Evolutionary conservation across 208 protist genomes (phyloP), one percentile per base, ranked within the genome.

Genomic region (Acanthamoeba sp.): DNA sequence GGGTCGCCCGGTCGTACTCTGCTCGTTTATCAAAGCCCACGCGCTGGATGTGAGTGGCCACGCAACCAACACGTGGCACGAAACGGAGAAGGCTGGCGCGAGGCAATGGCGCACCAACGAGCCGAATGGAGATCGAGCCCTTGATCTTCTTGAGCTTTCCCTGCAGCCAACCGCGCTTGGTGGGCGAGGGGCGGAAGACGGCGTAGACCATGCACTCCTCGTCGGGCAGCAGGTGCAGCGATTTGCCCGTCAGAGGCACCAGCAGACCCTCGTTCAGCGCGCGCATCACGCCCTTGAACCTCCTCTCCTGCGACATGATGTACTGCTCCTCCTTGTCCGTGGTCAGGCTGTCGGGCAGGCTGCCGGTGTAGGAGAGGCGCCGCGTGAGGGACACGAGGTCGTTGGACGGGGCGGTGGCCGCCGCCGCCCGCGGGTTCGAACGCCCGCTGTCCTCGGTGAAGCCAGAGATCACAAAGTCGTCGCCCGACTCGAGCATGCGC

Each of bases 81-180:
- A 94, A 95, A 64, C 20, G 38, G 27, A 2, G 3, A 50, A 32
- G 42, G 73, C 0, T 0, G 1, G 36, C 4, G 2, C 12, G 69
- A 82, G 2, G 1, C 34, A 66, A n/a, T n/a, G n/a, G n/a, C 57
- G 38, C 78, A 93, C 88, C 59, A 27, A 93, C 48, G 32, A 93
- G 88, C 7, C 48, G 32, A 2, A 96, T 94, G 42, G 95, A 95
- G 76, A 96, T 87, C 24, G 95, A 94, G 2, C 76, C 76, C 32
- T 96, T 95, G 62, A 96, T 93, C 42, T 95, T 94, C 50, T 94
- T 95, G 36, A 95, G 38, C 64, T 96, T 96, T 2, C 80, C 85
- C 38, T 87, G 88, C 29, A 96, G 78, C 94, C 94, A 96, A 18
- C 87, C 92, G 57, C 95, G 69, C 40, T 96, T 95, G 14, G 62